These are phyloP conservation scores for Marvania coccoides DNA, from an alignment of 139 green algal genomes.

Conservation along the genomic window DNA sequence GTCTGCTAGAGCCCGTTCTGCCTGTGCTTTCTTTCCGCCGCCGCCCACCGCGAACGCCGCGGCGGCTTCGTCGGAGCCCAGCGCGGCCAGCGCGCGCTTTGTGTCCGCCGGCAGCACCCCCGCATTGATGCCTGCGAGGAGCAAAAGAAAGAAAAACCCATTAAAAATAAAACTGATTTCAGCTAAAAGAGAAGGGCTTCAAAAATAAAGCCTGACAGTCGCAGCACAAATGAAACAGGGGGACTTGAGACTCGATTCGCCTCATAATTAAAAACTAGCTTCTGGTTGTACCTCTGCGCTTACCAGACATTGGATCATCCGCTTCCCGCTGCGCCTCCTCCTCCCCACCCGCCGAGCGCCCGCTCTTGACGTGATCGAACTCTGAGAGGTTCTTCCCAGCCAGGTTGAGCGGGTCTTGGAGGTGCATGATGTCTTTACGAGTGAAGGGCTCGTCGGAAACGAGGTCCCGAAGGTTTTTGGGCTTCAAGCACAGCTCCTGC, in stretches of 20 bases:
- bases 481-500: constrained; percentile 90
- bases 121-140: constrained; percentile 21
- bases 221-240: no score
- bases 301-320: constrained; percentile 19
- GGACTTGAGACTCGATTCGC: no score
- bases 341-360: constrained; percentile 23
- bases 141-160: constrained; percentile 25
- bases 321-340: constrained; percentile 20
- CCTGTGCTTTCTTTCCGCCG: constrained; percentile 46
- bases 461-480: constrained; percentile 71
- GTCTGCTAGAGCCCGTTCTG: constrained; percentile 51
- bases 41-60: constrained; percentile 32
- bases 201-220: neutral
- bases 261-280: no score
- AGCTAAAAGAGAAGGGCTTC: neutral
- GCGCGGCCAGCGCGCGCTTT: constrained; percentile 51
- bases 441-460: constrained; percentile 57
- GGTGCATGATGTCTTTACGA: constrained; percentile 85
- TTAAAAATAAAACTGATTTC: neutral
- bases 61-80: constrained; percentile 6
- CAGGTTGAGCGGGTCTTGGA: constrained; percentile 80
- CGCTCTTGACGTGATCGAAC: constrained; percentile 87
- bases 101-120: constrained; percentile 60
- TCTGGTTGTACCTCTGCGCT: no score
- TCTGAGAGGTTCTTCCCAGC: constrained; percentile 28